Conservation (phyloP, 768 basidiomycete species). For the Lactarius deliciosus region DNA sequence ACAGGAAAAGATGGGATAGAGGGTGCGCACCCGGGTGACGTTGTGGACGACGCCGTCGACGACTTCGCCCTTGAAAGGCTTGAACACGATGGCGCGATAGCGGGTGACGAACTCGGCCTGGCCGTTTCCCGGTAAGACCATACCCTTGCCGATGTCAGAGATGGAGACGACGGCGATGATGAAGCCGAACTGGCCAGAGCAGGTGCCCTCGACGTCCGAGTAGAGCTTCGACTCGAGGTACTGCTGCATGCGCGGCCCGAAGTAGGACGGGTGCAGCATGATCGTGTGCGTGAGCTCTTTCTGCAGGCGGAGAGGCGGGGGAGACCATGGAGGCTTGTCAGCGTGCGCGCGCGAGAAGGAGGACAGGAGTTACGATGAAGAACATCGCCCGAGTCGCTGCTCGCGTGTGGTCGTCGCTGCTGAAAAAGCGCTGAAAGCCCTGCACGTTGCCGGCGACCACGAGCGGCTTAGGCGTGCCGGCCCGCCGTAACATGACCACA, state of each 20-base stretch:
- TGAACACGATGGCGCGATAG: constrained; percentile 97
- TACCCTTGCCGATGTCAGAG: constrained; percentile 88
- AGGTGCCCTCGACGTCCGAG: constrained; percentile 96
- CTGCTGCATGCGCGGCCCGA: constrained; percentile 92
- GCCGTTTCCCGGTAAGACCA: constrained; percentile 87
- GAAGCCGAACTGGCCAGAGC: constrained; percentile 92
- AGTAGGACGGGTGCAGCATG: constrained; percentile 96
- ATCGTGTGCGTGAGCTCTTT: constrained; percentile 98
- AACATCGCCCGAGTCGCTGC: constrained; percentile 17
- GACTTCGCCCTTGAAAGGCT: constrained; percentile 99
- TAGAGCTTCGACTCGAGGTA: constrained; percentile 93
- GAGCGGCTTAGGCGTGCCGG: too few species aligned
- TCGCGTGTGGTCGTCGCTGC: neutral
- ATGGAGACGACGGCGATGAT: constrained; percentile 92
- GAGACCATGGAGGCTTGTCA: neutral
- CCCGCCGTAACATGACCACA: too few species aligned
- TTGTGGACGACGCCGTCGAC: constrained; percentile 95
- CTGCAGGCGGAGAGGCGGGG: constrained; percentile 41
- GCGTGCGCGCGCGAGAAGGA: neutral
- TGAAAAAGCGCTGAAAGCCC: neutral
- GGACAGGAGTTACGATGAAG: constrained; percentile 24
- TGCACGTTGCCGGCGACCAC: too few species aligned
- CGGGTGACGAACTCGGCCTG: constrained; percentile 95
- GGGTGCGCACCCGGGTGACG: constrained; percentile 79
- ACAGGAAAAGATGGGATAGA: too few species aligned